Conservation (phyloP, 192 early-diverging fungal genomes). For the Chytriomyces sp. region DNA sequence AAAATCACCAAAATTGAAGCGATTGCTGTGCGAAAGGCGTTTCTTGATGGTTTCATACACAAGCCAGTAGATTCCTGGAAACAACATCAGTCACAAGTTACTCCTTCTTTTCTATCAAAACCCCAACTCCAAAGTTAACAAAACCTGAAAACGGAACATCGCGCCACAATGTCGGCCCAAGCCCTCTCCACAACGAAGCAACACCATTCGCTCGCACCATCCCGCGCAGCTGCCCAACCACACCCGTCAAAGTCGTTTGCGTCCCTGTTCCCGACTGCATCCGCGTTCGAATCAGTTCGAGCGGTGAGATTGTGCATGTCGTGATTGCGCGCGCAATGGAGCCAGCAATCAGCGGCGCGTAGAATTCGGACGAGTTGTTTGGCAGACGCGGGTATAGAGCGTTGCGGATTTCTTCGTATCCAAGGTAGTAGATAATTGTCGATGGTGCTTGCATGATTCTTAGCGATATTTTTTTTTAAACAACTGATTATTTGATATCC, state of each 20-base stretch:
- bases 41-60: conserved; percentile 81
- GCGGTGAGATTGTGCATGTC: conserved; percentile 80
- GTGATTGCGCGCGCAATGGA: conserved; percentile 76
- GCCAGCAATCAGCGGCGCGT: conserved; percentile 78
- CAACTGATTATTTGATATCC: not conserved
- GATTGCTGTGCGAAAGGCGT: not conserved
- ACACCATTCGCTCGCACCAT: conserved; percentile 71
- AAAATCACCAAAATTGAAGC: conserved; percentile 51
- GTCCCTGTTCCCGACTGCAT: conserved; percentile 78
- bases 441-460: conserved; percentile 83
- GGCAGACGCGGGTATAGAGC: conserved; percentile 33
- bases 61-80: conserved; percentile 84
- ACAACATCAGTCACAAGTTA: not conserved
- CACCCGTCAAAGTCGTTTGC: conserved; percentile 57
- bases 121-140: not conserved
- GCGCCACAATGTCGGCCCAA: conserved; percentile 87
- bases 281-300: conserved; percentile 90
- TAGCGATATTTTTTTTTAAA: too few relatives aligned
- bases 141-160: conserved; percentile 89
- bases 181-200: conserved; percentile 81
- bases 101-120: too few relatives aligned
- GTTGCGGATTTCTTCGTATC: conserved; percentile 87
- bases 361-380: conserved; percentile 49
- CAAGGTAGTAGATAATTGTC: conserved; percentile 92
- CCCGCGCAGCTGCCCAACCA: conserved; percentile 59